phyloP scores from a whole-genome alignment of 352 stramenopile genomes.

The Lagenidium giganteum region DNA sequence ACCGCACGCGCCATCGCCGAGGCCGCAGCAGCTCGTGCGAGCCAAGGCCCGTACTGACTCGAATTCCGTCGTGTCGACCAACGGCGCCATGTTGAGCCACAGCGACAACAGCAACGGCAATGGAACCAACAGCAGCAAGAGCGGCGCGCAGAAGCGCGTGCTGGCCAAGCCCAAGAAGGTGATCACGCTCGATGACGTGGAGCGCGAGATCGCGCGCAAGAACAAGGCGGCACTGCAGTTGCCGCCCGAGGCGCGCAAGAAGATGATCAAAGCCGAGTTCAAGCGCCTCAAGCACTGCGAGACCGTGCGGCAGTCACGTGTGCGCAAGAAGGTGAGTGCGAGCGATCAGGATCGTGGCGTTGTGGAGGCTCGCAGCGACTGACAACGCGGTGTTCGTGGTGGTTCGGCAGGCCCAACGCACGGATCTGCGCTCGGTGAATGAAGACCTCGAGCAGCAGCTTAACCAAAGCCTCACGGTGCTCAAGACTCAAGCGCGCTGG shows the following conservation, averaged over 20 bases:
- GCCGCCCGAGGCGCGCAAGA: conserved; percentile 33
- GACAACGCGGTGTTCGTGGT: background rate
- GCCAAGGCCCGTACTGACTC: too few species aligned
- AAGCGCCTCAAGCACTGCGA: conserved; percentile 76
- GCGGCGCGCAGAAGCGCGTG: background rate
- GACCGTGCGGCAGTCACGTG: conserved; percentile 69
- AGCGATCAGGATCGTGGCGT: background rate
- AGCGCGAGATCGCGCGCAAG: conserved; percentile 40
- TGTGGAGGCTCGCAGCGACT: background rate
- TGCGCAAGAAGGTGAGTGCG: conserved; percentile 54
- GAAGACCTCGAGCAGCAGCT: conserved; percentile 53
- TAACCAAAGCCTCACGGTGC: conserved; percentile 22
- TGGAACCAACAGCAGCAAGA: background rate
- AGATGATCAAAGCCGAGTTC: conserved; percentile 62
- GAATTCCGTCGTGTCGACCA: too few species aligned
- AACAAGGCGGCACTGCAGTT: conserved; percentile 35
- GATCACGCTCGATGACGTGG: conserved; percentile 58
- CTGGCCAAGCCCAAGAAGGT: conserved; percentile 17
- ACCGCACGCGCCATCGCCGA: conserved; percentile 31
- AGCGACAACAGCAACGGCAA: too few species aligned
- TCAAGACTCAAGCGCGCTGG: conserved; percentile 27
- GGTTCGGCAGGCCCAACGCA: conserved; percentile 34
- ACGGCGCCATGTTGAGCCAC: too few species aligned
- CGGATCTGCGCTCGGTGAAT: conserved; percentile 47
- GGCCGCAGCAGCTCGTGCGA: conserved; percentile 18